These are phyloP conservation scores for Lentinula edodes DNA, from an alignment of 768 basidiomycete species.

Conservation along the genomic window DNA sequence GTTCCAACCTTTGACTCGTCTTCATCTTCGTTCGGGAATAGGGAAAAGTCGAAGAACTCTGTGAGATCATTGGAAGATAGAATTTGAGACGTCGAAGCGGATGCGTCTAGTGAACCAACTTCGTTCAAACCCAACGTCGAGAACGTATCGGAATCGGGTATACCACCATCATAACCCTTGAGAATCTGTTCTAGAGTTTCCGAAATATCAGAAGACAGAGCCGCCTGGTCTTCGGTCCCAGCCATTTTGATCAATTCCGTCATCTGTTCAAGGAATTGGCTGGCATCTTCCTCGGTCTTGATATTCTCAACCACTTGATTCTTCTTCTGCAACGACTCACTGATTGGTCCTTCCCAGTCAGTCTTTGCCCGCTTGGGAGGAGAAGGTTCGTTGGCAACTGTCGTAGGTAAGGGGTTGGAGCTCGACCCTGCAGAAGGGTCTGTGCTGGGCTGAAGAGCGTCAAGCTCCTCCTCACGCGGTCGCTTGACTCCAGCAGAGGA, in stretches of 20 bases:
- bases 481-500: conserved; percentile 34
- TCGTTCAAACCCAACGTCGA: conserved; percentile 30
- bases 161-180: conserved; percentile 40
- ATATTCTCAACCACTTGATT: conserved; percentile 39
- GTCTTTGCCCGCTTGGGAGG: conserved; percentile 69
- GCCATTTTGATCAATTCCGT: conserved; percentile 55
- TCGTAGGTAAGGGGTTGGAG: conserved; percentile 15
- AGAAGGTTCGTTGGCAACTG: conserved; percentile 44
- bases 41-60: conserved; percentile 68
- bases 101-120: conserved; percentile 19
- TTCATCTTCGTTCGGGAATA: conserved; percentile 55
- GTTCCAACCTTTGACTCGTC: conserved; percentile 62
- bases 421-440: conserved; percentile 22
- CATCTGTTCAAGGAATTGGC: conserved; percentile 57
- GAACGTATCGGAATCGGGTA: conserved; percentile 35
- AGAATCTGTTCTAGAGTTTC: conserved; percentile 60
- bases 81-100: conserved; percentile 18
- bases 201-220: conserved; percentile 43
- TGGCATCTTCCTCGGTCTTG: conserved; percentile 64
- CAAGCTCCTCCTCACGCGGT: conserved; percentile 45
- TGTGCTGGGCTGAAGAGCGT: conserved; percentile 16
- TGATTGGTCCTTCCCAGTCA: conserved; percentile 63
- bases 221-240: conserved; percentile 38
- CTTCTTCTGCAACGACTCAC: conserved; percentile 41
- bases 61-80: conserved; percentile 43